phyloP scores from a whole-genome alignment of 441 rosid species.

The Omphalea diandra region DNA sequence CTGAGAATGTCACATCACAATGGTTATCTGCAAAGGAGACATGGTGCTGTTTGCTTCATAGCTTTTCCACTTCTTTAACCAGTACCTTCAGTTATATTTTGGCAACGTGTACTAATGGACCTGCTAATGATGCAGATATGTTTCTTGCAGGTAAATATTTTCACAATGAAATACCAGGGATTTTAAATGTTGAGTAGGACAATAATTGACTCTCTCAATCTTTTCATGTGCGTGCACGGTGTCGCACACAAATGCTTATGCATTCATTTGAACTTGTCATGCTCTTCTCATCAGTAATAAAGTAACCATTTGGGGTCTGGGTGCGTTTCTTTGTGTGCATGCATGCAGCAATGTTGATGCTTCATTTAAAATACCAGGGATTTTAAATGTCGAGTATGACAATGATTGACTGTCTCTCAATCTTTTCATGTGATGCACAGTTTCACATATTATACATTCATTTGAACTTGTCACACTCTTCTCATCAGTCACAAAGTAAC shows the following conservation, averaged over 20 bases:
- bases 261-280: background rate
- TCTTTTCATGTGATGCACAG: background rate
- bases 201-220: too few relatives aligned
- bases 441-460: background rate
- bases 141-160: constrained; percentile 69
- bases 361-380: too few relatives aligned
- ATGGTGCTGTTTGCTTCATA: constrained; percentile 49
- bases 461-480: background rate
- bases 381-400: too few relatives aligned
- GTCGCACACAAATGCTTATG: background rate
- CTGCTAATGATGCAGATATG: constrained; percentile 34
- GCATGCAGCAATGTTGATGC: too few relatives aligned
- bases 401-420: too few relatives aligned
- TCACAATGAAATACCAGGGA: constrained; percentile 7
- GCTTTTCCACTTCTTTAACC: constrained; percentile 49
- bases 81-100: constrained; percentile 45
- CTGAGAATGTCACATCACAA: constrained; percentile 28
- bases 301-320: background rate
- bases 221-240: background rate
- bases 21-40: constrained; percentile 36
- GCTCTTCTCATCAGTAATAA: background rate
- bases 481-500: background rate
- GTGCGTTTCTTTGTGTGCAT: too few relatives aligned
- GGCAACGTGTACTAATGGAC: constrained; percentile 30
- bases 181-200: constrained; percentile 8